phyloP scores from a whole-genome alignment of 192 early-diverging fungal species.

The Dispira parvispora region DNA sequence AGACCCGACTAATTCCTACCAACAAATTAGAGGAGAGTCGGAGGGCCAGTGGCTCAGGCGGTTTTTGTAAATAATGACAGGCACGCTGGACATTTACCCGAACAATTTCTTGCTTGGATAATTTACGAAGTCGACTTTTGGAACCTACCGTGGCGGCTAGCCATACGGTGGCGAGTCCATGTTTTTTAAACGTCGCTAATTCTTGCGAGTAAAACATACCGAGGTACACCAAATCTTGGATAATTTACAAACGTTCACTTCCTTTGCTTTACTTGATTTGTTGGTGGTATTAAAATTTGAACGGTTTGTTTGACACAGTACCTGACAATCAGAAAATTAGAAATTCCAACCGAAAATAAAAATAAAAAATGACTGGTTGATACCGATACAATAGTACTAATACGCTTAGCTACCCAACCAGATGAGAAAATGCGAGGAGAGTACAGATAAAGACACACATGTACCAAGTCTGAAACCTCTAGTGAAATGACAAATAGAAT shows the following conservation, averaged over 20 bases:
- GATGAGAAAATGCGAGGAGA: too few species aligned
- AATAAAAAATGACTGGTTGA: too few species aligned
- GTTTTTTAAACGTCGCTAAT: background rate
- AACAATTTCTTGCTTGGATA: background rate
- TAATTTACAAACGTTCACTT: too few species aligned
- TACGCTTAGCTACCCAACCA: too few species aligned
- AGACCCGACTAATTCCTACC: background rate
- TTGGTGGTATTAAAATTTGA: too few species aligned
- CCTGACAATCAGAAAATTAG: background rate
- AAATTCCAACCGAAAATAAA: background rate
- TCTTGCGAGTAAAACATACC: background rate
- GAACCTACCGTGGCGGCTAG: background rate
- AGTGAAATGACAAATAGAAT: too few species aligned
- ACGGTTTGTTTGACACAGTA: background rate
- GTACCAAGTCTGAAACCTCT: too few species aligned
- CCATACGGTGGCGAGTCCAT: background rate
- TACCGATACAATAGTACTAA: too few species aligned
- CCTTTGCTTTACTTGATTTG: too few species aligned
- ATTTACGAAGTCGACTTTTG: background rate
- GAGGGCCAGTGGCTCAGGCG: background rate
- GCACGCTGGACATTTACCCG: background rate
- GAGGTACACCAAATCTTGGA: background rate
- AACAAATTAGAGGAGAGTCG: background rate
- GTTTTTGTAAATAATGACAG: background rate
- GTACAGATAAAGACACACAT: too few species aligned